Percentiles rank a stretch among this genome's conserved stretches.
Conservation (phyloP, 306 rosid species). For the Rosa lucieae region DNA sequence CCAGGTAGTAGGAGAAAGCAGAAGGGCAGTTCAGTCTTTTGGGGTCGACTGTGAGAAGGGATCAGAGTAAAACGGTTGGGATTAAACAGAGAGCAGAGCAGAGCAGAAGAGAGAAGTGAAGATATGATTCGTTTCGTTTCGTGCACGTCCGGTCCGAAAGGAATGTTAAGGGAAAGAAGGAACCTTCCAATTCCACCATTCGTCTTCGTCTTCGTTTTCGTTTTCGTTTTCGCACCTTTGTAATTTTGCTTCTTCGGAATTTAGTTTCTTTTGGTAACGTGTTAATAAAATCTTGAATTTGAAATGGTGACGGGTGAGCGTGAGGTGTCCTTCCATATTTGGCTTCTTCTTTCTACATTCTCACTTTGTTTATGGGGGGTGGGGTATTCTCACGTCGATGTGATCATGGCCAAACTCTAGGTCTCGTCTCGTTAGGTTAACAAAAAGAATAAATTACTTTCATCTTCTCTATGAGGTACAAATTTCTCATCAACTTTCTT, state of each 20-base stretch:
- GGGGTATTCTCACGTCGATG: neutral
- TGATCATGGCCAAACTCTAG: neutral
- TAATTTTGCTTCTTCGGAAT: neutral
- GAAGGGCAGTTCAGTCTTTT: conserved; percentile 37
- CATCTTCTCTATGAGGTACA: no score
- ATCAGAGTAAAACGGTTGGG: conserved; percentile 22
- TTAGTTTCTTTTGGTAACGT: neutral
- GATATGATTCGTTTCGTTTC: conserved; percentile 41
- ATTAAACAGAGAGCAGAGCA: neutral
- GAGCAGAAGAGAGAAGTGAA: neutral
- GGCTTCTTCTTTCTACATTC: neutral
- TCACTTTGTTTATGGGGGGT: neutral
- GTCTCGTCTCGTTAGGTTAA: no score
- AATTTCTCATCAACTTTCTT: no score
- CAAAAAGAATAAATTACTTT: no score
- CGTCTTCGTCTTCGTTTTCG: neutral
- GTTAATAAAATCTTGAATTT: neutral
- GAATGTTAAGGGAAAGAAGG: neutral
- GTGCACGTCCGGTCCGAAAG: neutral
- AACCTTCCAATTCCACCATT: conserved; percentile 11
- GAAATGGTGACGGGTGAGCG: neutral
- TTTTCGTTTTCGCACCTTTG: neutral
- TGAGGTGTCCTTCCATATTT: neutral
- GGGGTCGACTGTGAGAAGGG: conserved; percentile 12
- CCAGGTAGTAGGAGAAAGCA: conserved; percentile 14